These are phyloP conservation scores for Saccharomycopsis hybrid DNA, from an alignment of 1,139 yeast species.

Conservation along the genomic window DNA sequence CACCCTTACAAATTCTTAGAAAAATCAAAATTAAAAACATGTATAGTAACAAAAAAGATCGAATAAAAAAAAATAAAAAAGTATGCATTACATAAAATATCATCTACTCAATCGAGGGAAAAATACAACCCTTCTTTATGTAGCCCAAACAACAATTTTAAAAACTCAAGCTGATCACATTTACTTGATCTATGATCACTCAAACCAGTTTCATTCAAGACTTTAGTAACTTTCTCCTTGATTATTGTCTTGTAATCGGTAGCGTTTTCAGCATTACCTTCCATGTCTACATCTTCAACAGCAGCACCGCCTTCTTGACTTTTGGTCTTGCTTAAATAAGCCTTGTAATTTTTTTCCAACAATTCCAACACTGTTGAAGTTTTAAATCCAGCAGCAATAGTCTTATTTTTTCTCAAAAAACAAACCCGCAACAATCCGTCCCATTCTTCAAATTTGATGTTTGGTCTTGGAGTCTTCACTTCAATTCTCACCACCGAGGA, in stretches of 20 bases:
- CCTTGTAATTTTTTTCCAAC: conserved; percentile 80
- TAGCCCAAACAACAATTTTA: conserved; percentile 82
- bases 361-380: conserved; percentile 76
- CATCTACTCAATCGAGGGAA: conserved; percentile 23
- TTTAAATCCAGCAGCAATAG: conserved; percentile 89
- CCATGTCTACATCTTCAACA: conserved; percentile 34
- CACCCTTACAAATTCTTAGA: no score
- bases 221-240: conserved; percentile 54
- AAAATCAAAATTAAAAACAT: no score
- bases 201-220: conserved; percentile 70
- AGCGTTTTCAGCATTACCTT: conserved; percentile 44
- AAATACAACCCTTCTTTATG: conserved; percentile 97
- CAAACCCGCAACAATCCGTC: conserved; percentile 89
- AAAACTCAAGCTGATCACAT: conserved; percentile 90
- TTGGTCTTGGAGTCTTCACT: conserved; percentile 86
- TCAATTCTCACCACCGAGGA: conserved; percentile 93
- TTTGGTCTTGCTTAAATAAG: conserved; percentile 41
- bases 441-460: conserved; percentile 92
- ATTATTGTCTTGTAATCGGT: conserved; percentile 46
- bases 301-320: conserved; percentile 26
- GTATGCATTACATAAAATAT: no score
- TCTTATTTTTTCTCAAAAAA: conserved; percentile 89
- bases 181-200: conserved; percentile 88
- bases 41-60: no score
- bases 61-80: no score